Conservation (phyloP, 495 filamentous ascomycete species). For the Penicillium coprophilum region DNA sequence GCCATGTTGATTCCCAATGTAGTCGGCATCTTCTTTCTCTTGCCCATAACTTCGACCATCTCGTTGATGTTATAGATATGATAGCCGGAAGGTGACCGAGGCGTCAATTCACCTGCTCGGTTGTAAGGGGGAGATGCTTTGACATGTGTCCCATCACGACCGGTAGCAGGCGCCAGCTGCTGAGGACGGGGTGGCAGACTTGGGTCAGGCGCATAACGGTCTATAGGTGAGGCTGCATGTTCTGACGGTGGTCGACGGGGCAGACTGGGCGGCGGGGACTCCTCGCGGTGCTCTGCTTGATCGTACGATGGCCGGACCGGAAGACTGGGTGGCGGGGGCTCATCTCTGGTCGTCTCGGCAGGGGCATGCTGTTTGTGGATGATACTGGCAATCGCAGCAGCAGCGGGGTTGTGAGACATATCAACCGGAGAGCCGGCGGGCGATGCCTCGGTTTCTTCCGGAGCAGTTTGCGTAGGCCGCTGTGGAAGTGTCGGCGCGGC, state of each 20-base stretch:
- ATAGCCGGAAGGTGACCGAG: slow-evolving; percentile 71
- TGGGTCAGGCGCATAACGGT: slow-evolving; percentile 49
- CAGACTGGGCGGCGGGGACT: slow-evolving; percentile 59
- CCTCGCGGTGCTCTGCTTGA: slow-evolving; percentile 56
- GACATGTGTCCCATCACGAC: slow-evolving; percentile 37
- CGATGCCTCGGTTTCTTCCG: slow-evolving; percentile 28
- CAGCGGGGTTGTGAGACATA: slow-evolving; percentile 62
- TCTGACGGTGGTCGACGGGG: slow-evolving; percentile 69
- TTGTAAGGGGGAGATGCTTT: slow-evolving; percentile 60
- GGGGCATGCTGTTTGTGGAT: slow-evolving; percentile 56
- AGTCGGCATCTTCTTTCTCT: slow-evolving; percentile 96
- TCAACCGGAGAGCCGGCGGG: slow-evolving; percentile 31
- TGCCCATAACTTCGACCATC: slow-evolving; percentile 90
- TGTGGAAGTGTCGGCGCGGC: slow-evolving; percentile 42
- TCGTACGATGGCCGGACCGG: slow-evolving; percentile 45
- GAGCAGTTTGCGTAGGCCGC: slow-evolving; percentile 29
- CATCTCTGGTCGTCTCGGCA: slow-evolving; percentile 34
- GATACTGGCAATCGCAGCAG: slow-evolving; percentile 69
- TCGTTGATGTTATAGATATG: slow-evolving; percentile 96
- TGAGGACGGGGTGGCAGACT: slow-evolving; percentile 30
- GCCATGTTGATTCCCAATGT: slow-evolving; percentile 85
- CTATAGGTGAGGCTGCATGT: slow-evolving; percentile 50
- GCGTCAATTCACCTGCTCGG: slow-evolving; percentile 45
- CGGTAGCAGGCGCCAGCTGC: slow-evolving; percentile 23
- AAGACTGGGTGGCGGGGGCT: slow-evolving; percentile 42